These are phyloP conservation scores for Chloranthus sessilifolius DNA, from an alignment of 164 flowering plant species.

Conservation along the genomic window DNA sequence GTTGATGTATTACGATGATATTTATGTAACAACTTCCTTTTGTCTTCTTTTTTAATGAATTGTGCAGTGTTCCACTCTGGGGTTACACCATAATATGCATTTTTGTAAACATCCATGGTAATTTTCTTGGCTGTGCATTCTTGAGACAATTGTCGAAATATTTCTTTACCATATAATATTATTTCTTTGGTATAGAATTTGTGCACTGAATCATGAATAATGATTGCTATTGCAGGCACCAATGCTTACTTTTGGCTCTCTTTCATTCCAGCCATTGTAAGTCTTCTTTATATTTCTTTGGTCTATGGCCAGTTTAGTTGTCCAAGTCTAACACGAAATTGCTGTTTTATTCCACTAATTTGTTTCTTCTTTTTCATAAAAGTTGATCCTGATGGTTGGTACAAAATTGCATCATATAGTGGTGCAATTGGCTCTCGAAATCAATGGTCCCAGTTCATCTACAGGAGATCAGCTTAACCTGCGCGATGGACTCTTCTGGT, in stretches of 20 bases:
- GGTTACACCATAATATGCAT: conserved; percentile 67
- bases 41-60: neutral
- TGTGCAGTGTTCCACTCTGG: conserved; percentile 88
- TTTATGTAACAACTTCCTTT: neutral
- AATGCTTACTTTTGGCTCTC: conserved; percentile 82
- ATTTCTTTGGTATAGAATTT: too few species aligned
- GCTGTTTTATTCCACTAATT: conserved; percentile 6
- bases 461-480: conserved; percentile 42
- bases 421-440: conserved; percentile 74
- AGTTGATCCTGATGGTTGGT: conserved; percentile 76
- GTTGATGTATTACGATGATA: too few species aligned
- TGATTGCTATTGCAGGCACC: conserved; percentile 54
- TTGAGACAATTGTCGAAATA: too few species aligned
- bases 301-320: conserved; percentile 3
- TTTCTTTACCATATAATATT: too few species aligned
- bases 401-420: conserved; percentile 82
- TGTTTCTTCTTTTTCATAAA: conserved; percentile 3
- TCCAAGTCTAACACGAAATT: neutral
- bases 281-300: conserved; percentile 13
- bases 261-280: conserved; percentile 72
- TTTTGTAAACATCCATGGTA: conserved; percentile 73
- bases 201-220: too few species aligned
- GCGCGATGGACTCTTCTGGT: conserved; percentile 92
- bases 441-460: conserved; percentile 31
- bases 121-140: conserved; percentile 16